Conservation (phyloP, 768 basidiomycete genomes). For the Naematelia aurantialba region DNA sequence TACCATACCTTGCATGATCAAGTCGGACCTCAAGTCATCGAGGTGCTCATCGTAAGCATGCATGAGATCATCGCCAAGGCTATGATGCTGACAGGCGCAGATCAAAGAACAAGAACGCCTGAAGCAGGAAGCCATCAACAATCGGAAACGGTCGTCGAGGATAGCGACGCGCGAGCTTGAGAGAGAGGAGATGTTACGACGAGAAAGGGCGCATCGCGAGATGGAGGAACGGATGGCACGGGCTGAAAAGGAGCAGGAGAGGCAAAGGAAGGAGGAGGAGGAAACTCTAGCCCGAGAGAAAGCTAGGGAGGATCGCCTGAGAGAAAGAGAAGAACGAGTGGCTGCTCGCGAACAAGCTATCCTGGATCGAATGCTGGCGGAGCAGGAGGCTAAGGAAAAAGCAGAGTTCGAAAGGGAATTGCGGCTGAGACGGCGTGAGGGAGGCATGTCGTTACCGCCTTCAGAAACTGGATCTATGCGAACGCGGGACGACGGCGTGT, state of each 20-base stretch:
- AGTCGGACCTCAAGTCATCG: conserved; percentile 68
- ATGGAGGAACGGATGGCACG: conserved; percentile 49
- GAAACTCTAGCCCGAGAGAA: conserved; percentile 30
- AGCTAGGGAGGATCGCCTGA: conserved; percentile 44
- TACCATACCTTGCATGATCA: conserved; percentile 64
- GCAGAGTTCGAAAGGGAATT: conserved; percentile 34
- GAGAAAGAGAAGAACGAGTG: conserved; percentile 43
- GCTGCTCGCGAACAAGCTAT: conserved; percentile 49
- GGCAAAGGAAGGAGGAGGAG: conserved; percentile 25
- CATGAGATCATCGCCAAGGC: not conserved
- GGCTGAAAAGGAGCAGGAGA: conserved; percentile 34
- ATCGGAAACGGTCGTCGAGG: conserved; percentile 86
- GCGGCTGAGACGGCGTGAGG: conserved; percentile 33
- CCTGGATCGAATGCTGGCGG: conserved; percentile 29
- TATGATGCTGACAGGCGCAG: conserved; percentile 17
- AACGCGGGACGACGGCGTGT: conserved; percentile 1
- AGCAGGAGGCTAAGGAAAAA: conserved; percentile 35
- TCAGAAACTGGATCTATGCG: conserved; percentile 4
- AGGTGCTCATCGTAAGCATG: conserved; percentile 63
- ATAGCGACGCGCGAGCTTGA: conserved; percentile 77
- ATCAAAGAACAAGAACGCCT: conserved; percentile 45
- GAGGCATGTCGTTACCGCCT: conserved; percentile 19
- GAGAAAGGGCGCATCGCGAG: conserved; percentile 54
- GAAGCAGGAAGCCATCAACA: conserved; percentile 69
- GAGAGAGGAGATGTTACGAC: conserved; percentile 60